A percentile compares a stretch with the other conserved stretches of the same genome.
Evolutionary conservation across 2,329 filamentous ascomycete species (phyloP).

Genomic region (Paracorniculantispora psalliotae): DNA sequence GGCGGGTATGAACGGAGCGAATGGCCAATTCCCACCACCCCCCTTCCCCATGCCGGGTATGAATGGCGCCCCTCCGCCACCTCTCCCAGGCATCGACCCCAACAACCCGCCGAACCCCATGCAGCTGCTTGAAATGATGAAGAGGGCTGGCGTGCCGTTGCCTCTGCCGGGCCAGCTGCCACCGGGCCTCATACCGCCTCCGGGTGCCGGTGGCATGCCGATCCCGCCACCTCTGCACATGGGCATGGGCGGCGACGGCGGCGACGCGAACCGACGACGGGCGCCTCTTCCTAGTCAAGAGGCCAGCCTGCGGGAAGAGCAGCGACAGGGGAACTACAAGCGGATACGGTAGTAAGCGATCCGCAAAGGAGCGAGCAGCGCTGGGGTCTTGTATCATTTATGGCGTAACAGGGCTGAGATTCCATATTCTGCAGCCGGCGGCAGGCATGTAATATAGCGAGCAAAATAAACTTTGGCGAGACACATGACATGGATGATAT

Average conservation of each 20-base stretch:
- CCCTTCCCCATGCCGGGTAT: slow-evolving; percentile 49
- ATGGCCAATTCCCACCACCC: slow-evolving; percentile 40
- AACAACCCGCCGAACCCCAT: slow-evolving; percentile 58
- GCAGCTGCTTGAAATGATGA: slow-evolving; percentile 59
- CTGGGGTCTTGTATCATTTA: neutral
- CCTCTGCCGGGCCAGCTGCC: slow-evolving; percentile 47
- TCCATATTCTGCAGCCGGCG: no score
- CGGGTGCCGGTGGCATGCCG: slow-evolving; percentile 29
- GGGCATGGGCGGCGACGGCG: slow-evolving; percentile 28
- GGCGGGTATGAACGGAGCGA: slow-evolving; percentile 26
- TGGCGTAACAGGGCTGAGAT: neutral
- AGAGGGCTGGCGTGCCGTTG: slow-evolving; percentile 58
- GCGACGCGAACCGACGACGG: slow-evolving; percentile 38
- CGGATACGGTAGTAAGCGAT: neutral
- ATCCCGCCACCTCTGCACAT: slow-evolving; percentile 37
- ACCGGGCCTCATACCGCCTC: slow-evolving; percentile 41
- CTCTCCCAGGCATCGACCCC: slow-evolving; percentile 48
- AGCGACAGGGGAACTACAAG: slow-evolving; percentile 60
- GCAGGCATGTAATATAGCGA: no score
- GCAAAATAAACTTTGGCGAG: no score
- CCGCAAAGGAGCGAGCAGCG: neutral
- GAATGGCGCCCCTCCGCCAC: slow-evolving; percentile 47
- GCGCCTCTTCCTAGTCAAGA: slow-evolving; percentile 78
- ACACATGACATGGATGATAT: no score
- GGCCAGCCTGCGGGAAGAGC: slow-evolving; percentile 74